phyloP scores from a whole-genome alignment of 192 early-diverging fungal species.

The Radiomyces spectabilis region DNA sequence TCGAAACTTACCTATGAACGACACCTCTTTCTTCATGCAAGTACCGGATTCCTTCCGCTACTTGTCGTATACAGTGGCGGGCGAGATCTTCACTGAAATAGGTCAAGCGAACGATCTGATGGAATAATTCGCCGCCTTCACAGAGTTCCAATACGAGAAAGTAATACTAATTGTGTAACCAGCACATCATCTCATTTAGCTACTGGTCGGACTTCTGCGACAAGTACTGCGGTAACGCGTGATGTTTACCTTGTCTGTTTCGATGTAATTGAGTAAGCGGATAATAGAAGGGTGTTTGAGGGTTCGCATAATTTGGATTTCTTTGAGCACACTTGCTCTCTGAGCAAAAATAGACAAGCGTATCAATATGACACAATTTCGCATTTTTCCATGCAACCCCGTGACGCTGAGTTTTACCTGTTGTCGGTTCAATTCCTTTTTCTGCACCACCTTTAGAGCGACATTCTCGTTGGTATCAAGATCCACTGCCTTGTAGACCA shows the following conservation, averaged over 20 bases:
- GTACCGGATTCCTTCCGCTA: constrained; percentile 78
- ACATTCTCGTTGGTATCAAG: constrained; percentile 52
- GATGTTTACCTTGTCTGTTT: constrained; percentile 44
- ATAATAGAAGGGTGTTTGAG: constrained; percentile 73
- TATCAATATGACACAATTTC: not conserved
- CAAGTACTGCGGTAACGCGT: not conserved
- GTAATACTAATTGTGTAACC: constrained; percentile 57
- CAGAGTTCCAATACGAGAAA: constrained; percentile 76
- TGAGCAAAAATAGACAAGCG: constrained; percentile 9
- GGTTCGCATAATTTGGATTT: constrained; percentile 73
- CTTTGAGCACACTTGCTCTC: constrained; percentile 78
- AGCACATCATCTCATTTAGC: not conserved
- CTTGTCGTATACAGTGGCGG: constrained; percentile 77
- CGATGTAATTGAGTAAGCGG: constrained; percentile 65
- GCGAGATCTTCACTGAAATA: constrained; percentile 75
- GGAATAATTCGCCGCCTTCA: constrained; percentile 85
- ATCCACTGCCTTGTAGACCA: constrained; percentile 72
- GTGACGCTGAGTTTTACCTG: constrained; percentile 40
- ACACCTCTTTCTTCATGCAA: constrained; percentile 75
- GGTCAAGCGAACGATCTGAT: constrained; percentile 73
- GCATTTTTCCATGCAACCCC: not conserved
- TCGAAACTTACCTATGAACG: constrained; percentile 45
- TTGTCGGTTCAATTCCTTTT: constrained; percentile 61
- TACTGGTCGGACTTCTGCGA: not conserved
- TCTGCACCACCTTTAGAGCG: constrained; percentile 80